phyloP scores from a whole-genome alignment of 768 basidiomycete species.

The Mycena sanguinolenta region DNA sequence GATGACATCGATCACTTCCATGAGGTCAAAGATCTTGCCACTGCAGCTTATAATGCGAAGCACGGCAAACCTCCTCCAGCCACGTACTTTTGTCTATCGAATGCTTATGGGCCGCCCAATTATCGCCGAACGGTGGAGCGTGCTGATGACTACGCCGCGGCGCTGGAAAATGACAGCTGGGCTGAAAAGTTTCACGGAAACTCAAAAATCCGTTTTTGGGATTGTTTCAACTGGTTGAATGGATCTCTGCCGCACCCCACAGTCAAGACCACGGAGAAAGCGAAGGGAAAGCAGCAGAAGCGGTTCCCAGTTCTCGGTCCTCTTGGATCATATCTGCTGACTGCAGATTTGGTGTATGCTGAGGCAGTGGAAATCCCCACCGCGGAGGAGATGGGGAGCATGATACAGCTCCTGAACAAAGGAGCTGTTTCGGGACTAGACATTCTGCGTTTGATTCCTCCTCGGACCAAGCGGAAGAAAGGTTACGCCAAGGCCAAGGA shows the following conservation, averaged over 20 bases:
- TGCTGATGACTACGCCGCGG: background rate
- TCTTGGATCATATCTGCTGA: conserved; percentile 1
- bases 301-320: conserved; percentile 16
- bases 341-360: conserved; percentile 20
- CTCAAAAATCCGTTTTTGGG: background rate
- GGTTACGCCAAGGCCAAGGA: background rate
- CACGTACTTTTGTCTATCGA: background rate
- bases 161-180: background rate
- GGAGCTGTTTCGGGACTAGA: conserved; percentile 20
- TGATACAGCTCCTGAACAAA: conserved; percentile 11
- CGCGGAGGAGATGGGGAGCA: background rate
- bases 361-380: background rate
- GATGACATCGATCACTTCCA: background rate
- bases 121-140: background rate
- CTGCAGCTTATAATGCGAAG: background rate
- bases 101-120: conserved; percentile 12
- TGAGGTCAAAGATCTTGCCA: background rate
- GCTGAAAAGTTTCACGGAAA: background rate
- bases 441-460: background rate
- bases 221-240: conserved; percentile 12
- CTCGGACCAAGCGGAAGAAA: background rate
- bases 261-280: no score
- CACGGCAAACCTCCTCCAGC: background rate
- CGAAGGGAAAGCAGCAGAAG: background rate
- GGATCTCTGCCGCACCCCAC: background rate